Conservation (phyloP, 2,329 filamentous ascomycete genomes). For the Tolypocladium amazonense region DNA sequence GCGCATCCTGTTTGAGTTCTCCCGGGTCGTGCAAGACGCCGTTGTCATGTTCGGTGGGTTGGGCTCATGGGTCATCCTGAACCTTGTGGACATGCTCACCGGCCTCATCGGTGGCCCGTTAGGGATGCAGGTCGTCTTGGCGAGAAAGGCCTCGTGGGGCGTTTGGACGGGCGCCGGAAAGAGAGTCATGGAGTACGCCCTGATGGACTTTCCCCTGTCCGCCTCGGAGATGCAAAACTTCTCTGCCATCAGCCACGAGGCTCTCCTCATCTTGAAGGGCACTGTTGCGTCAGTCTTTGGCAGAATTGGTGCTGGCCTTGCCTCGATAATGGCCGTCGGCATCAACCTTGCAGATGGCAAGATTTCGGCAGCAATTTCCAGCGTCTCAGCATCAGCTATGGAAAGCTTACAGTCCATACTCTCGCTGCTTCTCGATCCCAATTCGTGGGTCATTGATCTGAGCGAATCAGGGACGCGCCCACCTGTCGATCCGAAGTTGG, state of each 20-base stretch:
- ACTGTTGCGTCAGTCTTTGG: conserved; percentile 32
- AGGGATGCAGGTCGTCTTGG: conserved; percentile 16
- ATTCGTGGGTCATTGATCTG: conserved; percentile 49
- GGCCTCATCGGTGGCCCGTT: conserved; percentile 20
- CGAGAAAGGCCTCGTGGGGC: conserved; percentile 29
- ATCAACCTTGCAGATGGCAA: conserved; percentile 14
- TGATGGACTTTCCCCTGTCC: conserved; percentile 39
- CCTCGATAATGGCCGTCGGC: conserved; percentile 35
- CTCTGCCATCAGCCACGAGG: conserved; percentile 64
- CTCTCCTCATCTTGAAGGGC: conserved; percentile 49
- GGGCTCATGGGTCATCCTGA: conserved; percentile 31
- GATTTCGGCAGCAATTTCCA: conserved; percentile 3
- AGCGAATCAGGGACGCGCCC: conserved; percentile 27
- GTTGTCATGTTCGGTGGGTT: conserved; percentile 55
- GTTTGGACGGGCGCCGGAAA: conserved; percentile 31
- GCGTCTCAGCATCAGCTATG: conserved; percentile 4
- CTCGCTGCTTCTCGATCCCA: conserved; percentile 31
- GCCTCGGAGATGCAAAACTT: conserved; percentile 63
- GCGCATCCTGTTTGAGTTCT: conserved; percentile 58
- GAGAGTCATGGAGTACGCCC: conserved; percentile 38
- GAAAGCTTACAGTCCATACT: conserved; percentile 9
- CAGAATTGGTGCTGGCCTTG: conserved; percentile 24
- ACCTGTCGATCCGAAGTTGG: conserved; percentile 44
- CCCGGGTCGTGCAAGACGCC: conserved; percentile 72
- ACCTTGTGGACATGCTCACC: conserved; percentile 26